These are phyloP conservation scores for Vicia faba DNA, from an alignment of 306 rosid genomes.

Conservation along the genomic window DNA sequence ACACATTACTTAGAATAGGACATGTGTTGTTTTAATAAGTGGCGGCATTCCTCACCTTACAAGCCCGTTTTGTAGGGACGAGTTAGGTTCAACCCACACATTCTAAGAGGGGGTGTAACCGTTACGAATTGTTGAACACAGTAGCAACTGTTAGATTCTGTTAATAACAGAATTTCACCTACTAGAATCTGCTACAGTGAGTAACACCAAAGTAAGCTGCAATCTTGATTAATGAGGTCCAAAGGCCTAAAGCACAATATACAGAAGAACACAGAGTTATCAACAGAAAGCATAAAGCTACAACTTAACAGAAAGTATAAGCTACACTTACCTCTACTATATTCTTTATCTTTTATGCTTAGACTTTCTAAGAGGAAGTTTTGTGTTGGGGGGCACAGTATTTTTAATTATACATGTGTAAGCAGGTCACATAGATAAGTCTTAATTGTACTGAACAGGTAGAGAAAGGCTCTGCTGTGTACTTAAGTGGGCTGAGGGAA, in stretches of 20 bases:
- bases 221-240: neutral
- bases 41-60: too few relatives aligned
- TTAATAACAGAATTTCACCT: neutral
- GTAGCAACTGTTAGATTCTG: slow-evolving; percentile 1
- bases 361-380: slow-evolving; percentile 21
- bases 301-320: neutral
- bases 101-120: neutral
- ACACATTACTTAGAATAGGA: too few relatives aligned
- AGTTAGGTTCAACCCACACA: too few relatives aligned
- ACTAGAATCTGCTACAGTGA: neutral
- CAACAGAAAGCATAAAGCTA: neutral
- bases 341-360: slow-evolving; percentile 23
- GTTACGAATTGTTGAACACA: neutral
- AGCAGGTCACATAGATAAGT: slow-evolving; percentile 34
- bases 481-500: slow-evolving; percentile 91
- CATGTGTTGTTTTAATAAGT: too few relatives aligned
- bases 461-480: slow-evolving; percentile 89
- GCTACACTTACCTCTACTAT: slow-evolving; percentile 3
- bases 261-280: slow-evolving; percentile 7
- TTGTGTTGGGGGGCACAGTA: slow-evolving; percentile 28
- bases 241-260: neutral
- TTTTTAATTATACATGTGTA: slow-evolving; percentile 23
- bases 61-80: too few relatives aligned
- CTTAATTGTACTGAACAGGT: slow-evolving; percentile 59
- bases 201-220: neutral